A percentile compares a stretch with the other conserved stretches of the same genome.
Conservation (phyloP, 2,329 filamentous ascomycete genomes). For the Aspergillus sp. region DNA sequence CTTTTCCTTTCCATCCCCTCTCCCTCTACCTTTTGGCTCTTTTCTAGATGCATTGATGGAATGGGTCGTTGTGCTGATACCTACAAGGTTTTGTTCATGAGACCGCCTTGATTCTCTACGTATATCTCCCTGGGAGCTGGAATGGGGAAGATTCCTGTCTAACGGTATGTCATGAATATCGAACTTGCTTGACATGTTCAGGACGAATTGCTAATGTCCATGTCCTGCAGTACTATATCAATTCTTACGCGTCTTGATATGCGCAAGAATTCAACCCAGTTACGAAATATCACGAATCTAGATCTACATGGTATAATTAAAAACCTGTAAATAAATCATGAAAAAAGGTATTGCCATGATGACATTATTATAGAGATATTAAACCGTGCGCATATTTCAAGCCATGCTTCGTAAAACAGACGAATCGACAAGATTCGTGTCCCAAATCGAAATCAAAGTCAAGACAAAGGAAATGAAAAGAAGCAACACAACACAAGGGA, state of each 20-base stretch:
- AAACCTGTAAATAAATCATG: not conserved
- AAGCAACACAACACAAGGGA: not conserved
- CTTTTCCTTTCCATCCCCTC: too few species aligned
- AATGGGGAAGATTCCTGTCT: slow-evolving; percentile 47
- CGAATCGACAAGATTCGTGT: slow-evolving; percentile 1
- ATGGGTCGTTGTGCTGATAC: not conserved
- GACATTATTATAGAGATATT: slow-evolving; percentile 10
- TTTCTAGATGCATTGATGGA: not conserved
- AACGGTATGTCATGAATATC: slow-evolving; percentile 36
- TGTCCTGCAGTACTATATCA: slow-evolving; percentile 43
- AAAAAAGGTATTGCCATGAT: not conserved
- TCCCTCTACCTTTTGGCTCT: too few species aligned
- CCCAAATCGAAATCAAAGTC: slow-evolving; percentile 7
- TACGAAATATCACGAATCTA: slow-evolving; percentile 4
- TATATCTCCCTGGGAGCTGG: slow-evolving; percentile 44
- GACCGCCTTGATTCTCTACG: slow-evolving; percentile 46
- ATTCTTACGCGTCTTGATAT: slow-evolving; percentile 40
- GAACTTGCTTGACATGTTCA: not conserved
- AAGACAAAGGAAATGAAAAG: slow-evolving; percentile 6
- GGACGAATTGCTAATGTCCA: not conserved
- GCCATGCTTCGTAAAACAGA: slow-evolving; percentile 13
- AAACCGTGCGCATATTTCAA: not conserved
- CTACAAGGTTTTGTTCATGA: slow-evolving; percentile 46
- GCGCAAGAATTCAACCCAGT: not conserved
- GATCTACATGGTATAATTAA: not conserved